Base-by-base conservation (phyloP, 805 yeast species). In the Ogataea chonburiensis region DNA sequence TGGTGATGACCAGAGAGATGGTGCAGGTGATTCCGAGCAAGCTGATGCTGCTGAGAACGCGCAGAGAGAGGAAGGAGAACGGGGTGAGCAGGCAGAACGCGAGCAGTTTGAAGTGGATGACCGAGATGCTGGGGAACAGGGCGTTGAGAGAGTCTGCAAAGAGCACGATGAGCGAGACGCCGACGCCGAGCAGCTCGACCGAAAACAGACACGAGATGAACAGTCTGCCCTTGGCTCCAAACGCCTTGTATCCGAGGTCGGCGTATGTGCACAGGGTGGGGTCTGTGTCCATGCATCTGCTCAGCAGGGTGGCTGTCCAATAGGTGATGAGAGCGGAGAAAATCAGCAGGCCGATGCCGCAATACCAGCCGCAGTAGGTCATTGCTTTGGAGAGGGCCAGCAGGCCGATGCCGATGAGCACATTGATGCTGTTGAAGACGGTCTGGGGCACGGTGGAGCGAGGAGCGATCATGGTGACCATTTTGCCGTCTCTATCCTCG, bases 131-230 rank as follows among this genome's bases (percentile, higher is more conserved):
- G 2, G 85, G 85, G 45, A 75, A 68, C 24, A 85, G 61, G 0
- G 89, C 86, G 61, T 76, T 75, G 36, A 88, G 68, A 1, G 95
- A 85, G 60, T 88, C 96, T 14, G 94, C 87, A 59, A 88, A 86
- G 16, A 88, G 66, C 15, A 88, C 86, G 31, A 85, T 75, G 43
- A 88, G 66, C 0, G 95, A 75, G 8, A 88, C 89, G 12, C 95
- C 89, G 28, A 83, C 81, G 3, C 91, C 95, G 38, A 84, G 48
- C 28, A 88, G 67, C 52, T 88, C 96, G 26, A 85, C 49, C 1
- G 91, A 80, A 54, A 88, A 87, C 10, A 87, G 53, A 10, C 79
- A 47, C 2, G 95, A 84, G 20, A 88, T 83, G 22, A 82, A 57
- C 3, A 85, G 67, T 50, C 95, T 73, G 2, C 93, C 95, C 20